phyloP scores from a whole-genome alignment of 805 yeast genomes.

The Candida gorgasii region DNA sequence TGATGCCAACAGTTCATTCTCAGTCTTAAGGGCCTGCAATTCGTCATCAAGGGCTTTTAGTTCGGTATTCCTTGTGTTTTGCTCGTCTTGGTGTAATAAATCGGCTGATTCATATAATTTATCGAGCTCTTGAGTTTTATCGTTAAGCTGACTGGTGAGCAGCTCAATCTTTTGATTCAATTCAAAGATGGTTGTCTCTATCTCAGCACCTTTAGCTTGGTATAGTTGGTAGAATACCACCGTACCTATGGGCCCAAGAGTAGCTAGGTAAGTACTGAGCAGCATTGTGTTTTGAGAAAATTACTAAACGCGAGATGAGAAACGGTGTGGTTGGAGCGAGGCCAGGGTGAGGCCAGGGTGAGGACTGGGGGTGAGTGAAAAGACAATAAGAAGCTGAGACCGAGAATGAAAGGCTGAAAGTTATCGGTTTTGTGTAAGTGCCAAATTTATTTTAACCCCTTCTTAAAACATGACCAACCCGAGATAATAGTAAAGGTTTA shows the following conservation, averaged over 20 bases:
- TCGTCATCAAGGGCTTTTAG: not conserved
- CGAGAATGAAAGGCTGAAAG: no score
- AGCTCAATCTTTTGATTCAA: constrained; percentile 13
- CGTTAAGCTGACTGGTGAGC: constrained; percentile 9
- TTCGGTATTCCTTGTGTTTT: not conserved
- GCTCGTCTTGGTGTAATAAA: constrained; percentile 5
- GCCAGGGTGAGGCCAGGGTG: no score
- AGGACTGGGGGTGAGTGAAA: no score
- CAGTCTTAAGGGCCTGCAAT: not conserved
- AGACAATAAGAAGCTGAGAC: no score
- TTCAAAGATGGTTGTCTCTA: constrained; percentile 13
- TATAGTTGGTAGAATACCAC: constrained; percentile 22
- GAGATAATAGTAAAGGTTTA: no score
- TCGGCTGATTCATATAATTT: constrained; percentile 10
- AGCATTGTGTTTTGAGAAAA: constrained; percentile 1
- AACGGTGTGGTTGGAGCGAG: no score
- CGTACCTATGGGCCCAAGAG: constrained; percentile 21
- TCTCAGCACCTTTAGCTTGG: constrained; percentile 19
- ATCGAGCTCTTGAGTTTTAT: constrained; percentile 12
- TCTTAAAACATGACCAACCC: no score
- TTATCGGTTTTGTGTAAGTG: no score
- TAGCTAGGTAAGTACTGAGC: constrained; percentile 17
- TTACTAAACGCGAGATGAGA: no score
- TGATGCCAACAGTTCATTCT: not conserved
- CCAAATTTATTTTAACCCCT: no score